Evolutionary conservation across 768 basidiomycete genomes (phyloP).

Genomic region (Boletus rubescentipes): DNA sequence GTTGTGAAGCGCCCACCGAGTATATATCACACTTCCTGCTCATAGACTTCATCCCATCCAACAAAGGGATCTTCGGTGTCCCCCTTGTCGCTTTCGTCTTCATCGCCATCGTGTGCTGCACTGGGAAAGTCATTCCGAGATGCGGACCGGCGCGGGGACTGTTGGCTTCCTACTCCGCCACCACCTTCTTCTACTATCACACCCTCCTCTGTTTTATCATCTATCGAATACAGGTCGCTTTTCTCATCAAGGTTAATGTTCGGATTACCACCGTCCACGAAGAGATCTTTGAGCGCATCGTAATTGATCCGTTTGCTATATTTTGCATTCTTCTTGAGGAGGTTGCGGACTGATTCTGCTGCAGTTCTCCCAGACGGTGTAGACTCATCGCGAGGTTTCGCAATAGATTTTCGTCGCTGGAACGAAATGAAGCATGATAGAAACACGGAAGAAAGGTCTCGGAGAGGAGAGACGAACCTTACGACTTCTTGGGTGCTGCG

Average conservation of each 20-base stretch:
- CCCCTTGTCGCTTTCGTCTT: conserved; percentile 41
- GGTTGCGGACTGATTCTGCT: conserved; percentile 37
- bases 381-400: conserved; percentile 71
- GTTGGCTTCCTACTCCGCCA: conserved; percentile 31
- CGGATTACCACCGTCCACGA: conserved; percentile 44
- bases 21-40: conserved; percentile 58
- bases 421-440: conserved; percentile 5
- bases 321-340: conserved; percentile 81
- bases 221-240: conserved; percentile 54
- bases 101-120: conserved; percentile 18
- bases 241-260: conserved; percentile 39
- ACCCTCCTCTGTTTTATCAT: conserved; percentile 46
- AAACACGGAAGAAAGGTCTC: conserved; percentile 24
- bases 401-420: conserved; percentile 67
- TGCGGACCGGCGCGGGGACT: conserved; percentile 36
- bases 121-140: conserved; percentile 4
- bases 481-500: conserved; percentile 53
- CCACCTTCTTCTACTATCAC: conserved; percentile 41
- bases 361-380: conserved; percentile 44
- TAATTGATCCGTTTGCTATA: conserved; percentile 96
- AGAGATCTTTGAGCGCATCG: conserved; percentile 79
- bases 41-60: conserved; percentile 56
- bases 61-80: conserved; percentile 31
- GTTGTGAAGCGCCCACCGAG: neutral
- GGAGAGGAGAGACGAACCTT: conserved; percentile 68